phyloP scores from a whole-genome alignment of 2,329 filamentous ascomycete species.

The Knoxdaviesia proteae region DNA sequence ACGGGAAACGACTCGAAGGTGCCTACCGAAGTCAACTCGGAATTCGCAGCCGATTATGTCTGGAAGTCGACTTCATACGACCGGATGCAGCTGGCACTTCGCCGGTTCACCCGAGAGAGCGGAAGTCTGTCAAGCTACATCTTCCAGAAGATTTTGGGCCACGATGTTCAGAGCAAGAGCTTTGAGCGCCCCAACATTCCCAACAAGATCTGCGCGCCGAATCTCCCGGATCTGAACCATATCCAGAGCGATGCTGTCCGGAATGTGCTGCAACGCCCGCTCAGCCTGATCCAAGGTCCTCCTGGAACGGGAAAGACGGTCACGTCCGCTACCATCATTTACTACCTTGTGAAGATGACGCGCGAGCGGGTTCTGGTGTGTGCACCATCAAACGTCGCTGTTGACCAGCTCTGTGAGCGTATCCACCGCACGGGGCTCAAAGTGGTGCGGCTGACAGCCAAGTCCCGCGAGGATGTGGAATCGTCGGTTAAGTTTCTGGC shows the following conservation, averaged over 20 bases:
- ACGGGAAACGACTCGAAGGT: constrained; percentile 92
- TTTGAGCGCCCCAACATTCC: constrained; percentile 63
- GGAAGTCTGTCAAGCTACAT: constrained; percentile 98
- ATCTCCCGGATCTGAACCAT: constrained; percentile 80
- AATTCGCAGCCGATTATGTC: constrained; percentile 96
- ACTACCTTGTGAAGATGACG: constrained; percentile 88
- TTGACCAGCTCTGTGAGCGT: constrained; percentile 93
- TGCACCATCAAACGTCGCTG: constrained; percentile 92
- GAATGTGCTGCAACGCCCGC: constrained; percentile 76
- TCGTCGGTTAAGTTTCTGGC: constrained; percentile 94
- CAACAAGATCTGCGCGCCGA: constrained; percentile 90
- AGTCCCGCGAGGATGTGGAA: constrained; percentile 95
- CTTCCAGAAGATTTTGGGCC: constrained; percentile 87
- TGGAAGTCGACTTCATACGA: constrained; percentile 99
- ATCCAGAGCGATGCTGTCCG: constrained; percentile 96
- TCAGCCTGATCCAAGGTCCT: constrained; percentile 91
- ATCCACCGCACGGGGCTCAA: constrained; percentile 90
- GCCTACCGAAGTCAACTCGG: constrained; percentile 87
- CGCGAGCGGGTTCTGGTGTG: constrained; percentile 90
- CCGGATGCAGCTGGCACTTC: constrained; percentile 98
- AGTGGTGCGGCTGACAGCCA: constrained; percentile 93
- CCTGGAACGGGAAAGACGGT: constrained; percentile 97
- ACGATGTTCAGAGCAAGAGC: constrained; percentile 81
- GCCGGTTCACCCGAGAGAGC: constrained; percentile 93
- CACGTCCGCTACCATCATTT: constrained; percentile 95